Conservation (phyloP, 2,329 filamentous ascomycete genomes). For the Calonectria crousiana region DNA sequence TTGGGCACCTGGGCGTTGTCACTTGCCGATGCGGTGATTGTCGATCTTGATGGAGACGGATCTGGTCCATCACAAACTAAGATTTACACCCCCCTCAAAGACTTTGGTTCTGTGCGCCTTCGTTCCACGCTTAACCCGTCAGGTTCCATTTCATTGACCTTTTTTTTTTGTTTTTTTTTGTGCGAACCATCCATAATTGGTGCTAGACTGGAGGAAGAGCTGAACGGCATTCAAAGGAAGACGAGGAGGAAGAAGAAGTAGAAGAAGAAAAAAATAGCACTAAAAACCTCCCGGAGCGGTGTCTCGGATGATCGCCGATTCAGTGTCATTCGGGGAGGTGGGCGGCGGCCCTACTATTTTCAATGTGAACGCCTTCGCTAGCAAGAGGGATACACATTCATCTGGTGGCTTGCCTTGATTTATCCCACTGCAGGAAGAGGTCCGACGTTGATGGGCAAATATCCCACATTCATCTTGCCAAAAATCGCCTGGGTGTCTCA, state of each 20-base stretch:
- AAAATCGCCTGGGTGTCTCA: neutral
- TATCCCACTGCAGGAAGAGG: conserved; percentile 24
- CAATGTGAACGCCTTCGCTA: conserved; percentile 17
- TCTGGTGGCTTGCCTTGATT: conserved; percentile 34
- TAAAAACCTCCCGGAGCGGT: neutral
- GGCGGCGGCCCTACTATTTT: conserved; percentile 23
- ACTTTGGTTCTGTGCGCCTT: neutral
- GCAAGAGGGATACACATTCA: conserved; percentile 16
- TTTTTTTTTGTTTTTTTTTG: neutral
- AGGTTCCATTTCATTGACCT: neutral
- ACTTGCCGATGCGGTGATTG: conserved; percentile 4
- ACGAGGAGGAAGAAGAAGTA: too few relatives aligned
- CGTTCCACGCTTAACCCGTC: neutral
- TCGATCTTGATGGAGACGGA: conserved; percentile 5
- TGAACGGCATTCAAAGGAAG: neutral
- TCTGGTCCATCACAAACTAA: conserved; percentile 2
- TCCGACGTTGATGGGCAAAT: neutral
- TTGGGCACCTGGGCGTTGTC: conserved; percentile 5
- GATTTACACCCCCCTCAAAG: neutral
- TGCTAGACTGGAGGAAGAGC: neutral
- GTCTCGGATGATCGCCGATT: neutral
- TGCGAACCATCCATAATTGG: neutral
- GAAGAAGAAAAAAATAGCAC: neutral
- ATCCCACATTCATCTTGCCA: neutral
- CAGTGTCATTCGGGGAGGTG: conserved; percentile 22